These are phyloP conservation scores for Scleroderma bovista DNA, from an alignment of 768 basidiomycete species.

Conservation along the genomic window DNA sequence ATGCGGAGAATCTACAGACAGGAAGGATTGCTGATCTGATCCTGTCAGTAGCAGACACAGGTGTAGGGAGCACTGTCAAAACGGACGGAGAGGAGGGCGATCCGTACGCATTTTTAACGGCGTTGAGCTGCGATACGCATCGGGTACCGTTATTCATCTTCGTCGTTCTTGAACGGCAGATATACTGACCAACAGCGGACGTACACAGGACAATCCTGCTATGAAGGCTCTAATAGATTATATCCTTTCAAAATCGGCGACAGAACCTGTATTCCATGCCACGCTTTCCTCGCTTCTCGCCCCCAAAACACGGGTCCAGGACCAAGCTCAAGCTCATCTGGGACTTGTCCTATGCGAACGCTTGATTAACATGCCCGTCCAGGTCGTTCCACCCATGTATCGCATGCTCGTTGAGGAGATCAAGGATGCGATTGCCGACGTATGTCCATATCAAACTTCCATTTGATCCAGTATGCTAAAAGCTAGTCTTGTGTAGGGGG, in stretches of 20 bases:
- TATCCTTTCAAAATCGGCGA: slow-evolving; percentile 52
- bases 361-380: slow-evolving; percentile 92
- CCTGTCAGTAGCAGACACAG: slow-evolving; percentile 67
- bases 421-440: slow-evolving; percentile 62
- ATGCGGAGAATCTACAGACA: slow-evolving; percentile 66
- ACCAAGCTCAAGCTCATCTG: slow-evolving; percentile 43
- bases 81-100: slow-evolving; percentile 60
- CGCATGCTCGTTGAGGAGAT: slow-evolving; percentile 82
- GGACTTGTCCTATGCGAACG: slow-evolving; percentile 86
- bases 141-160: slow-evolving; percentile 35
- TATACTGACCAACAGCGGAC: too few species aligned
- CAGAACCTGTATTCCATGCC: slow-evolving; percentile 44
- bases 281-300: slow-evolving; percentile 52
- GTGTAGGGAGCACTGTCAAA: slow-evolving; percentile 87
- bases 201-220: slow-evolving; percentile 59
- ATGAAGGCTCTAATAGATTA: slow-evolving; percentile 70
- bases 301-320: slow-evolving; percentile 16
- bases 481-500: slow-evolving; percentile 34
- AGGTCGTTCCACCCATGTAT: slow-evolving; percentile 90
- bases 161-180: neutral
- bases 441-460: slow-evolving; percentile 28
- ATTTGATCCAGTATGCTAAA: neutral
- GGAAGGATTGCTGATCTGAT: slow-evolving; percentile 78
- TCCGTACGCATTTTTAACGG: slow-evolving; percentile 84
- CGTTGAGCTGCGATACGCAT: slow-evolving; percentile 71